Percentiles rank a stretch among this genome's conserved stretches.
Evolutionary conservation across 768 basidiomycete genomes (phyloP).

Genomic region (Termitomyces sp.): DNA sequence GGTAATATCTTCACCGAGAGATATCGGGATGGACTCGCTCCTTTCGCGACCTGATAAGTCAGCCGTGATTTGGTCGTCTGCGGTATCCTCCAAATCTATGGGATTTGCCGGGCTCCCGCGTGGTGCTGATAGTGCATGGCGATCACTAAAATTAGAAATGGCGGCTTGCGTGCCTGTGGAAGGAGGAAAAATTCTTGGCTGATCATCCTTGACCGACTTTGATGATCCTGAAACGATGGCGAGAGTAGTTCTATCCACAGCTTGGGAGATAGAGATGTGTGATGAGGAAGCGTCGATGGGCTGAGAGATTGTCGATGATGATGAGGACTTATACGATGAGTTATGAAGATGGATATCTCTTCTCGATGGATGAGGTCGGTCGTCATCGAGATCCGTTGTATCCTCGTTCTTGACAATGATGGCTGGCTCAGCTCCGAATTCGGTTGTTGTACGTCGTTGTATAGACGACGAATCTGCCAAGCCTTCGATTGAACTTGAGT

Average conservation of each 20-base stretch:
- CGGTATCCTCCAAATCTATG: neutral
- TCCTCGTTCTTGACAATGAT: neutral
- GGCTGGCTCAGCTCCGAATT: neutral
- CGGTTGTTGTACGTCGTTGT: neutral
- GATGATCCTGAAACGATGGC: neutral
- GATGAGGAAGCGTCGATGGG: neutral
- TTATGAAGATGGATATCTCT: neutral
- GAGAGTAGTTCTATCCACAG: neutral
- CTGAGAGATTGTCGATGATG: neutral
- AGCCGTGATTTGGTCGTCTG: neutral
- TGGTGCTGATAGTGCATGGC: neutral
- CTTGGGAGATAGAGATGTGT: neutral
- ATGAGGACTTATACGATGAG: neutral
- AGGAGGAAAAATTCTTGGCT: neutral
- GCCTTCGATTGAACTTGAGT: neutral
- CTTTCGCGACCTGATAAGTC: neutral
- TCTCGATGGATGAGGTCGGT: neutral
- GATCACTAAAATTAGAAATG: neutral
- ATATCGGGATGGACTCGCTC: conserved; percentile 1
- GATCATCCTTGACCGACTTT: neutral
- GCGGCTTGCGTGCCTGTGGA: neutral
- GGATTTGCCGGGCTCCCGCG: neutral
- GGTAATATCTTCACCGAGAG: neutral
- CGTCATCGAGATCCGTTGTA: neutral
- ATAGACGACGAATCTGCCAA: neutral